Percentiles rank a stretch among this genome's conserved stretches.
These are phyloP conservation scores for Trichoderma reesei DNA, from an alignment of 495 filamentous ascomycete species.

Conservation along the genomic window DNA sequence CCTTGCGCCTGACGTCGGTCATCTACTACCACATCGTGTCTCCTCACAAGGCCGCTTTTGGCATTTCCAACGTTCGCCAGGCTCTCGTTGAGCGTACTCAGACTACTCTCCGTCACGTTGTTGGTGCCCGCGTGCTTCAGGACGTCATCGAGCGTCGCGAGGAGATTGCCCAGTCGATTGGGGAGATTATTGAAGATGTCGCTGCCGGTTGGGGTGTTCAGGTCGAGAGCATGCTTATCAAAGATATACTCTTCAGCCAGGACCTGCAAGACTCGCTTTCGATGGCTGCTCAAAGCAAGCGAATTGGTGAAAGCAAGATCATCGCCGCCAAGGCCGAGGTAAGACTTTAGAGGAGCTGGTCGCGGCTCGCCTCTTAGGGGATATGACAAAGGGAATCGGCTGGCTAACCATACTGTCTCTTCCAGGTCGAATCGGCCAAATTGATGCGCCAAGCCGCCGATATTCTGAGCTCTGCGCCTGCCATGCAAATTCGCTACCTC, in stretches of 20 bases:
- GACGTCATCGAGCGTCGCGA: slow-evolving; percentile 99
- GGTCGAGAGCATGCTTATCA: slow-evolving; percentile 98
- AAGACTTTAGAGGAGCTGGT: background rate
- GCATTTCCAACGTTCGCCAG: slow-evolving; percentile 87
- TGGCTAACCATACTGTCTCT: background rate
- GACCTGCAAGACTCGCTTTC: slow-evolving; percentile 96
- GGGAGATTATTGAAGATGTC: slow-evolving; percentile 96
- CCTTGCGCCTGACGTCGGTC: slow-evolving; percentile 82
- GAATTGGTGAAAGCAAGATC: slow-evolving; percentile 96
- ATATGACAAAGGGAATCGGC: background rate
- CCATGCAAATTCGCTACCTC: slow-evolving; percentile 97
- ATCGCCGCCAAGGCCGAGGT: slow-evolving; percentile 87
- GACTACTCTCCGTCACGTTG: slow-evolving; percentile 94
- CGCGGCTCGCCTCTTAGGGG: background rate
- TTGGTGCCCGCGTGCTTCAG: slow-evolving; percentile 91
- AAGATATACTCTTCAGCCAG: slow-evolving; percentile 95
- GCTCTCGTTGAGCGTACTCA: slow-evolving; percentile 96
- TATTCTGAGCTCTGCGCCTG: slow-evolving; percentile 83
- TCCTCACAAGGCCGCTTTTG: slow-evolving; percentile 95
- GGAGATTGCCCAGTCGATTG: slow-evolving; percentile 86
- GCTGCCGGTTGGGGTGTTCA: slow-evolving; percentile 89
- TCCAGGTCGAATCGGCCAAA: slow-evolving; percentile 78
- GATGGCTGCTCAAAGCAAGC: slow-evolving; percentile 99
- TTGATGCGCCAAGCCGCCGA: slow-evolving; percentile 97
- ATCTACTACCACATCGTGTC: slow-evolving; percentile 98